Base-by-base conservation (phyloP, 208 protist species). In the Acanthamoeba rhysodes region DNA sequence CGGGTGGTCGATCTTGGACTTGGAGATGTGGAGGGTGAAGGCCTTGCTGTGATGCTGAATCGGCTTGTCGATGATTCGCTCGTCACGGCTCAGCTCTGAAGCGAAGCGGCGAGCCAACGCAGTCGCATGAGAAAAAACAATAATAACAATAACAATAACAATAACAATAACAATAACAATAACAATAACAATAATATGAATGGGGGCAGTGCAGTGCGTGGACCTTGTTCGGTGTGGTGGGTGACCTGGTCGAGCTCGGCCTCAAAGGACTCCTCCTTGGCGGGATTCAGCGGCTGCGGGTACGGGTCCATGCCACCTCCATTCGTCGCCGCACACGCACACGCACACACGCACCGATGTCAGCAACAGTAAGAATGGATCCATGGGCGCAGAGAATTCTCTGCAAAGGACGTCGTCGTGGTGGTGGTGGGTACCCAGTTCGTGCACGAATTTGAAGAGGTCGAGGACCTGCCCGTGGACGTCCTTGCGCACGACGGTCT, bases 361-460 rank as follows among this genome's bases (percentile, higher is more conserved):
- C 37, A 41, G 37, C 37, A 41, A 41, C 37, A 41, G 37, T 4
- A 41, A 41, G 2, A 41, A 41, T 41, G 37, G 2, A 3, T 41
- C 4, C 37, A 41, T 41, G 37, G 4, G 37, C 4, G 37, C 37
- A 41, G 37, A 41, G 37, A 41, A 41, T 41, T 1, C 37, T 4
- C 1, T 41, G n/a, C n/a, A n/a, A n/a, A n/a, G n/a, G n/a, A n/a
- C n/a, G n/a, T n/a, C n/a, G n/a, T n/a, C n/a, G n/a, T n/a, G n/a
- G n/a, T n/a, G n/a, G 37, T 41, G 37, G 37, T 1, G 37, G 37
- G 37, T 41, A 24, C 94, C 94, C 34, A 53, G 37, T 0, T 29
- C 32, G 62, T 93, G 68, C 7, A 95, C 59, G 2, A 29, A 29
- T 66, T 93, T 55, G 62, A 94, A 95, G 14, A 95, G 29, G 7